A percentile compares a stretch with the other conserved stretches of the same genome.
Conservation (phyloP, 345 rosid genomes). For the Citrus mangshanensis region DNA sequence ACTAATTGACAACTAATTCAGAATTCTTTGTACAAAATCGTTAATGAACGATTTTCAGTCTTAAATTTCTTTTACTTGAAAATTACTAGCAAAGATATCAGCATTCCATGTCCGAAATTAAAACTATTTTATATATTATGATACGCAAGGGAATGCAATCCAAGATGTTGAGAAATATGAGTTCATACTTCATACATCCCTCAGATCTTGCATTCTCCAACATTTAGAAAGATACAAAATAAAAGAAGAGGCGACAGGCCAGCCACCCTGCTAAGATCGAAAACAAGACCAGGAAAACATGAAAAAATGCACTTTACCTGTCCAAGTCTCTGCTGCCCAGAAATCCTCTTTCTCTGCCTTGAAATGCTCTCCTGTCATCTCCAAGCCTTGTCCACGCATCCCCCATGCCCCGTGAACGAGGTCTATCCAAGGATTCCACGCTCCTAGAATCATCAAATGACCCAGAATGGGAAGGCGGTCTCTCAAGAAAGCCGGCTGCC, state of each 20-base stretch:
- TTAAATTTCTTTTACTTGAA: not conserved
- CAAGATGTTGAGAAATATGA: not conserved
- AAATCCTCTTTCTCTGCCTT: constrained; percentile 82
- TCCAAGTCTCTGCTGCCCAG: constrained; percentile 60
- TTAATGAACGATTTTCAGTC: not conserved
- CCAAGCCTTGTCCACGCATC: constrained; percentile 64
- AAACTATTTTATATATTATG: not conserved
- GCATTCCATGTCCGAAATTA: not conserved
- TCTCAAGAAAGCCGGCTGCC: constrained; percentile 51
- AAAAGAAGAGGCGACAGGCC: not conserved
- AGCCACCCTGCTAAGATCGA: not conserved
- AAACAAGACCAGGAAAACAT: not conserved
- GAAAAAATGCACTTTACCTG: constrained; percentile 44
- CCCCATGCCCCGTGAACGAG: constrained; percentile 69
- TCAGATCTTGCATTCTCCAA: not conserved
- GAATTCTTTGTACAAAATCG: not conserved
- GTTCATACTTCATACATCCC: not conserved
- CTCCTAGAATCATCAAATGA: constrained; percentile 72
- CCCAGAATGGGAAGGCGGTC: constrained; percentile 79
- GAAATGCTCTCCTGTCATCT: constrained; percentile 75
- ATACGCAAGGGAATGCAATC: not conserved
- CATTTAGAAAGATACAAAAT: not conserved
- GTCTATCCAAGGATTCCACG: constrained; percentile 68
- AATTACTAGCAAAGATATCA: not conserved
- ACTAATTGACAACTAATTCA: not conserved